These are phyloP conservation scores for Articulospora tetracladia DNA, from an alignment of 495 filamentous ascomycete genomes.

Conservation along the genomic window DNA sequence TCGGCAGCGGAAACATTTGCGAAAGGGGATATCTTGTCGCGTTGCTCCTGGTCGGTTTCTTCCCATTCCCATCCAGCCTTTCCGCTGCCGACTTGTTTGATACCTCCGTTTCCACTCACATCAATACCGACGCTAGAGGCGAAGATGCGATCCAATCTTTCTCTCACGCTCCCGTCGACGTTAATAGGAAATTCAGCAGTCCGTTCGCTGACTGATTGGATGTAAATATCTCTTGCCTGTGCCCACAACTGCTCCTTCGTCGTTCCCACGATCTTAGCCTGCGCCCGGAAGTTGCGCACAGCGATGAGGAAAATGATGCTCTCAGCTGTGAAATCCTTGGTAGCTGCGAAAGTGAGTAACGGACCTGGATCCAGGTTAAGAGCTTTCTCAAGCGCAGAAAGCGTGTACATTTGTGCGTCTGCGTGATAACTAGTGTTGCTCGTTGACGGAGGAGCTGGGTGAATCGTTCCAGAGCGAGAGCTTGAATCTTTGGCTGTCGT, in stretches of 20 bases:
- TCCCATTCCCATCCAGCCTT: not conserved
- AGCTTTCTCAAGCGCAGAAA: constrained; percentile 50
- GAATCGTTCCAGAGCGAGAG: not conserved
- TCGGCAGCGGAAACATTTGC: not conserved
- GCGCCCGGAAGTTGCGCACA: constrained; percentile 50
- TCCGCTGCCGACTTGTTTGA: not conserved
- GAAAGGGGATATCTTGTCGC: not conserved
- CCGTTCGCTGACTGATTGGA: constrained; percentile 48
- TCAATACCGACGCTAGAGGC: not conserved
- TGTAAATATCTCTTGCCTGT: constrained; percentile 53
- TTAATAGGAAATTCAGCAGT: constrained; percentile 62
- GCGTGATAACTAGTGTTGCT: not conserved
- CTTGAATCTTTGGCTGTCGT: not conserved
- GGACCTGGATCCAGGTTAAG: constrained; percentile 49
- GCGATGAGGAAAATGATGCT: constrained; percentile 63
- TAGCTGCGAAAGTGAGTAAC: constrained; percentile 56
- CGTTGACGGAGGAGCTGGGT: not conserved
- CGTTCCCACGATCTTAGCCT: constrained; percentile 24
- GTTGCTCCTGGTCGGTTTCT: not conserved
- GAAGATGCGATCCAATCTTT: constrained; percentile 46
- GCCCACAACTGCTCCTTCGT: not conserved
- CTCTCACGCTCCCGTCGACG: constrained; percentile 47
- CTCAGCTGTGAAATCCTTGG: constrained; percentile 62
- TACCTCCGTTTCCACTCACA: not conserved
- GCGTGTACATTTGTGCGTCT: constrained; percentile 13